A percentile compares a stretch with the other conserved stretches of the same genome.
These are phyloP conservation scores for Craspedostauros australis DNA, from an alignment of 108 stramenopile genomes.

Conservation along the genomic window DNA sequence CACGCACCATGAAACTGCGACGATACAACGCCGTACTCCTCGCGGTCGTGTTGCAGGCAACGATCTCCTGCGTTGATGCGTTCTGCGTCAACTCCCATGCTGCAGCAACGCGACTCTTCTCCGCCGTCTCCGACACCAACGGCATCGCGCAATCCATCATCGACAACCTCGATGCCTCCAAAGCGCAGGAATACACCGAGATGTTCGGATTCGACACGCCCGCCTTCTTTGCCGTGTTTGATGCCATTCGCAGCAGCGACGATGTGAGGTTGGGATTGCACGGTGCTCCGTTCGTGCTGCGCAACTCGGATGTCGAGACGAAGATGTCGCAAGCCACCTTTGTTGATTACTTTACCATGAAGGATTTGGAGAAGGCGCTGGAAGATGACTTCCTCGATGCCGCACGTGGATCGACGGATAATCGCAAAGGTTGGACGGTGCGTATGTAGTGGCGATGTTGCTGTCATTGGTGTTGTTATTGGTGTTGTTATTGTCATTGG, in stretches of 20 bases:
- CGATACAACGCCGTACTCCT: too few relatives aligned
- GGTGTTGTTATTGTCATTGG: not conserved
- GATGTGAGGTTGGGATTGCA: conserved; percentile 34
- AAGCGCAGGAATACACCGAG: conserved; percentile 49
- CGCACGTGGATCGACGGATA: conserved; percentile 64
- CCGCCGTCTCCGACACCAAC: too few relatives aligned
- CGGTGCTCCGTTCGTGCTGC: conserved; percentile 60
- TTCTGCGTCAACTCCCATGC: too few relatives aligned
- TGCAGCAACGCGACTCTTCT: too few relatives aligned
- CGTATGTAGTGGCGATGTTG: too few relatives aligned
- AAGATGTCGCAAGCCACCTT: conserved; percentile 23
- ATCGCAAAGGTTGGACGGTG: conserved; percentile 70
- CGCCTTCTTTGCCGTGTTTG: conserved; percentile 57
- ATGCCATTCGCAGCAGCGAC: conserved; percentile 34
- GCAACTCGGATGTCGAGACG: conserved; percentile 23
- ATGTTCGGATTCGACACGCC: conserved; percentile 45
- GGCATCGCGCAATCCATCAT: not conserved
- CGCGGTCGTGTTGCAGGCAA: too few relatives aligned
- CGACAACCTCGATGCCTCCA: too few relatives aligned
- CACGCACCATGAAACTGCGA: too few relatives aligned
- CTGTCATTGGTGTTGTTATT: not conserved
- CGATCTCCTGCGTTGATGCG: too few relatives aligned
- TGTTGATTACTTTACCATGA: conserved; percentile 48
- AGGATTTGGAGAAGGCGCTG: conserved; percentile 59
- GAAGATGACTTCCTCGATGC: conserved; percentile 82